Conservation (phyloP, 2,329 filamentous ascomycete species). For the Colletotrichum sansevieriae region DNA sequence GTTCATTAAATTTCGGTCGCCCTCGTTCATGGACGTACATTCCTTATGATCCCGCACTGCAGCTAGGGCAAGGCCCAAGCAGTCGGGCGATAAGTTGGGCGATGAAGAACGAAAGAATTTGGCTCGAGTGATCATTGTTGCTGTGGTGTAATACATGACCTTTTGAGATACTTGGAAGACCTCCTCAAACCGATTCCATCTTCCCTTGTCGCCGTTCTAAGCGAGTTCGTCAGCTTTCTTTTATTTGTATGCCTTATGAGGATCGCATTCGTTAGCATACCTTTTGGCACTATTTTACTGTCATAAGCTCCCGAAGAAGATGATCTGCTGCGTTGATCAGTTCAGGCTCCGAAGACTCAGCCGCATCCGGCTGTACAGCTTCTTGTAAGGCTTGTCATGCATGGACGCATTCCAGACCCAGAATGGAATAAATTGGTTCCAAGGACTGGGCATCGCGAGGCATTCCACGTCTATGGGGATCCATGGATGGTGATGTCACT, state of each 20-base stretch:
- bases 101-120: neutral
- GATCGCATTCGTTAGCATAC: neutral
- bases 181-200: neutral
- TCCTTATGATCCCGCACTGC: constrained; percentile 15
- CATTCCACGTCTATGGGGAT: constrained; percentile 52
- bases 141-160: constrained; percentile 22
- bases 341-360: neutral
- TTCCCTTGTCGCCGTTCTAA: neutral
- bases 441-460: constrained; percentile 48
- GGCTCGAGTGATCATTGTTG: constrained; percentile 20
- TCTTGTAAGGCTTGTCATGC: constrained; percentile 63
- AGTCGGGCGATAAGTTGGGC: neutral
- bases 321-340: neutral
- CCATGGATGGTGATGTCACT: constrained; percentile 60
- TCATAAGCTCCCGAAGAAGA: neutral
- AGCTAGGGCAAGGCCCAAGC: neutral
- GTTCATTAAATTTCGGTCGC: constrained; percentile 2
- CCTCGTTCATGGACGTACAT: neutral
- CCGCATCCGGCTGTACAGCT: constrained; percentile 30
- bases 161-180: constrained; percentile 10
- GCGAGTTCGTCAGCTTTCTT: neutral
- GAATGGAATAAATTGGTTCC: constrained; percentile 56
- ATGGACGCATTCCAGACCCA: constrained; percentile 63
- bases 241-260: neutral
- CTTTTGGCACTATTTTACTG: neutral